Base-by-base conservation (phyloP, 2,329 filamentous ascomycete species). In the Clonostachys rhizophaga region DNA sequence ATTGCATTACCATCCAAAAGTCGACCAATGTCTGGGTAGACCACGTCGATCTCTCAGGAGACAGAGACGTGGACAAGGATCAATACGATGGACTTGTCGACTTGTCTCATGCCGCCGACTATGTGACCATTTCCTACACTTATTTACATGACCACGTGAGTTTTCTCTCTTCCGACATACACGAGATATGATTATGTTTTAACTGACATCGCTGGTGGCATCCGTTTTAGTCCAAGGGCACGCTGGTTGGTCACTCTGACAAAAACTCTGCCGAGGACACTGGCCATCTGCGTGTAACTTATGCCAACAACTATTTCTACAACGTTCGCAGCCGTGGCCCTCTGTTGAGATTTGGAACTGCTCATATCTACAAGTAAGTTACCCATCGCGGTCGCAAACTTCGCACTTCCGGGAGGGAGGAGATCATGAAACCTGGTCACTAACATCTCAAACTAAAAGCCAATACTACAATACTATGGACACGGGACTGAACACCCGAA, bases 301-400 rank as follows among this genome's bases (percentile, higher is more conserved):
- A 79, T 61, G 68, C 71, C 64, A 75, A 81, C 67, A 84, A 84
- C 72, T 71, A 77, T 68, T 83, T 70, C 68, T 54, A 61, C 50
- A 82, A 83, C 67, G 63, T 83, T 55, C 78, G 81, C 68, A 79
- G 75, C n/a, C 80, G 81, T 46, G 66, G 65, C 1, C 81, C 81
- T 0, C 77, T 71, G 5, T 58, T 82, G 59, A 77, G 81, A 49
- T 84, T 84, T 64, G 81, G 80, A 11, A 83, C 76, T 17, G 78
- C 69, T 13, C 81, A 84, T 60, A 53, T 66, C 48, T 64, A 58
- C 49, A 61, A 58, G 44, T 46, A 42, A n/a, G 44, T 16, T 24
- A 17, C 20, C 24, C 24, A 30, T 30, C 24, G 24, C 24, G 24
- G 10, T 10, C 24, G 24, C 24, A 30, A 30, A 30, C 8, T 30